These are phyloP conservation scores for Hippophae tibetana DNA, from an alignment of 306 rosid genomes.

Conservation along the genomic window DNA sequence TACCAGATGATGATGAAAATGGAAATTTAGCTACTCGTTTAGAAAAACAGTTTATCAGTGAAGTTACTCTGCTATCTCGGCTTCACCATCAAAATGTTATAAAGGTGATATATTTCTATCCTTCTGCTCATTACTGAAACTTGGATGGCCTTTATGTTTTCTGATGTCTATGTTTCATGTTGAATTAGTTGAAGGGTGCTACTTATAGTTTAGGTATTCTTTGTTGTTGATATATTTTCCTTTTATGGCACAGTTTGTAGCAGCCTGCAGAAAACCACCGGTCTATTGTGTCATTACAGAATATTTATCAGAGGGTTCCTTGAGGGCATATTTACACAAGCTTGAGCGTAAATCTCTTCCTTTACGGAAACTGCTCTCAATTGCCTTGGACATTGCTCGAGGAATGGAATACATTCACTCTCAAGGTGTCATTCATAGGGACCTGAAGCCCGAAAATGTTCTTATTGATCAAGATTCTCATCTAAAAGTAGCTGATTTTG, in stretches of 20 bases:
- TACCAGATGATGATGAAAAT: slow-evolving; percentile 67
- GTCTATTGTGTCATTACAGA: slow-evolving; percentile 79
- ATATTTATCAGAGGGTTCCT: slow-evolving; percentile 71
- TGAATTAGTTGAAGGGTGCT: slow-evolving; percentile 6
- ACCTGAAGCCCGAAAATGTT: slow-evolving; percentile 88
- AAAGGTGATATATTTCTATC: slow-evolving; percentile 38
- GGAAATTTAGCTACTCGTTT: slow-evolving; percentile 51
- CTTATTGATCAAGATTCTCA: slow-evolving; percentile 46
- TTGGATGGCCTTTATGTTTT: too few relatives aligned
- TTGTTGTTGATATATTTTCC: slow-evolving; percentile 22
- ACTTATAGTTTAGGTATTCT: not conserved
- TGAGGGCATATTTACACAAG: slow-evolving; percentile 79
- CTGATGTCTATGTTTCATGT: not conserved
- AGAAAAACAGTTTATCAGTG: slow-evolving; percentile 70
- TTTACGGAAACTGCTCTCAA: slow-evolving; percentile 35
- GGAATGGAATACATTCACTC: slow-evolving; percentile 94
- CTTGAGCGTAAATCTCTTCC: slow-evolving; percentile 52
- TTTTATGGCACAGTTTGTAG: slow-evolving; percentile 51
- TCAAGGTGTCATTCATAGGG: slow-evolving; percentile 79
- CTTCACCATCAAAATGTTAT: slow-evolving; percentile 71
- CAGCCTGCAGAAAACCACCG: slow-evolving; percentile 77
- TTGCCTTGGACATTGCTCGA: slow-evolving; percentile 75
- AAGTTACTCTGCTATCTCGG: slow-evolving; percentile 71
- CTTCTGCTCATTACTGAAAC: too few relatives aligned
- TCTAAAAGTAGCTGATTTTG: slow-evolving; percentile 91